Evolutionary conservation across 495 filamentous ascomycete species (phyloP).

Genomic region (Geoglossum glabrum): DNA sequence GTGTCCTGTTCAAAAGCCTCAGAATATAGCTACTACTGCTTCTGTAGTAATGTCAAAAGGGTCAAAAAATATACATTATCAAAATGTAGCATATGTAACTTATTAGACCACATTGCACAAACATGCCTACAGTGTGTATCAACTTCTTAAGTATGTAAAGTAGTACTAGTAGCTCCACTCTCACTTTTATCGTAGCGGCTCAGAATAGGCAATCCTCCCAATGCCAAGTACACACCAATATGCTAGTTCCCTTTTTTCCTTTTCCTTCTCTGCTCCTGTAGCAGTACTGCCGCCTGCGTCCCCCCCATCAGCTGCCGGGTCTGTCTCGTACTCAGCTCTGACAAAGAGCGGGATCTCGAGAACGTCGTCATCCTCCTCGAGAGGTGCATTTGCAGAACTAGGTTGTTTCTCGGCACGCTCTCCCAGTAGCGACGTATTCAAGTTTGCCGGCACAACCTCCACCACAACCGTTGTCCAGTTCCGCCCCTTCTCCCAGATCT

Average conservation of each 20-base stretch:
- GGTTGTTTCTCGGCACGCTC: constrained; percentile 6
- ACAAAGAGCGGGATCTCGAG: constrained; percentile 91
- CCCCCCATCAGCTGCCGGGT: constrained; percentile 33
- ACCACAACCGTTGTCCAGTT: constrained; percentile 89
- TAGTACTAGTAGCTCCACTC: too few species aligned
- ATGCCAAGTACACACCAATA: constrained; percentile 91
- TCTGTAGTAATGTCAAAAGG: too few species aligned
- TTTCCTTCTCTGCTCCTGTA: constrained; percentile 29
- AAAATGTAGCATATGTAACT: too few species aligned
- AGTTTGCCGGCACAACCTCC: constrained; percentile 34
- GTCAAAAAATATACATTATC: too few species aligned
- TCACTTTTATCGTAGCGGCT: neutral
- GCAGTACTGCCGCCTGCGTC: constrained; percentile 17
- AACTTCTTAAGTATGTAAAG: too few species aligned
- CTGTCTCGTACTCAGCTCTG: constrained; percentile 70
- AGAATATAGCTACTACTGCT: too few species aligned
- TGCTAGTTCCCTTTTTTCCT: constrained; percentile 59
- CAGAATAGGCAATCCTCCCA: constrained; percentile 40
- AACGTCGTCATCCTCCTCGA: constrained; percentile 66
- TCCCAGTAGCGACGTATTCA: neutral
- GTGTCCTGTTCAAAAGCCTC: too few species aligned
- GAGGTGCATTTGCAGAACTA: neutral
- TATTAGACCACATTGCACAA: too few species aligned
- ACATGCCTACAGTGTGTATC: too few species aligned
- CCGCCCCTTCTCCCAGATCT: constrained; percentile 84